phyloP scores from a whole-genome alignment of 306 rosid genomes.

The Cicer bijugum region DNA sequence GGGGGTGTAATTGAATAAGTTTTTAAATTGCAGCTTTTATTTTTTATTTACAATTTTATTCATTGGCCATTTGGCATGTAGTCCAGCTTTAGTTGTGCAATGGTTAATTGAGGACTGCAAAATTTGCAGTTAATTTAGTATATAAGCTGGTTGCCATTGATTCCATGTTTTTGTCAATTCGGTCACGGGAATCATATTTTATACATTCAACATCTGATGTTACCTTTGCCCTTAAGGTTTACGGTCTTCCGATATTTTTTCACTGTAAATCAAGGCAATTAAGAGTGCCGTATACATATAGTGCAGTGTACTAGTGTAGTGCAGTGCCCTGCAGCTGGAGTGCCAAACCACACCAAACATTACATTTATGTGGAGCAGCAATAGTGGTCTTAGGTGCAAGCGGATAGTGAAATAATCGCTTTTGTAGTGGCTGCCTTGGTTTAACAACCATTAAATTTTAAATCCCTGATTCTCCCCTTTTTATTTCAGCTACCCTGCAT shows the following conservation, averaged over 20 bases:
- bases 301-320: neutral
- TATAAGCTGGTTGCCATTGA: conserved; percentile 21
- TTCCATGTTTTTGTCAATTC: conserved; percentile 27
- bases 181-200: conserved; percentile 24
- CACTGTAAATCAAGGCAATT: neutral
- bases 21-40: neutral
- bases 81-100: conserved; percentile 31
- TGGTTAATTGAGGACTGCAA: conserved; percentile 14
- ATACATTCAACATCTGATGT: conserved; percentile 5
- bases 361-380: neutral
- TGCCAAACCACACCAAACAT: neutral
- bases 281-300: neutral
- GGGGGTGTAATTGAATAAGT: neutral
- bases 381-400: neutral
- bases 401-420: neutral
- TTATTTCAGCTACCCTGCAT: neutral
- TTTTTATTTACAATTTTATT: neutral
- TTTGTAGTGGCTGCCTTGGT: neutral
- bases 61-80: neutral
- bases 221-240: conserved; percentile 16
- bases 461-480: neutral
- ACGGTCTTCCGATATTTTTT: conserved; percentile 11
- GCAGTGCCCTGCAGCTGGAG: neutral
- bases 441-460: conserved; percentile 4
- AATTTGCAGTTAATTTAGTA: neutral